Evolutionary conservation across 176 grass and related monocot genomes (phyloP).

Genomic region (Stipa capillata): DNA sequence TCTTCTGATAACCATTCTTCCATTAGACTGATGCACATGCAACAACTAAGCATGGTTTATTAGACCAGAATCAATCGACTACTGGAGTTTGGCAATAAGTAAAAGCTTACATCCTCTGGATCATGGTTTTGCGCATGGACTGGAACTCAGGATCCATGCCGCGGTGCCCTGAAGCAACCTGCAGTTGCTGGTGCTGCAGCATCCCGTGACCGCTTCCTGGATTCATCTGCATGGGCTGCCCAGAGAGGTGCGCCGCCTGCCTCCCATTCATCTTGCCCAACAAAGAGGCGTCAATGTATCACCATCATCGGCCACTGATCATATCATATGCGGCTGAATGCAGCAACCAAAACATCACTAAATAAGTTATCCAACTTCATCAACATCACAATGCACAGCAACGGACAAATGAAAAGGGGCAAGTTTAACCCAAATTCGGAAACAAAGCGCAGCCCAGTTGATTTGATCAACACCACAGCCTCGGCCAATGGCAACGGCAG

Average conservation of each 20-base stretch:
- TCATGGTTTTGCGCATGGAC: constrained; percentile 15
- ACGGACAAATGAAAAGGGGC: no score
- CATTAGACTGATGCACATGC: background rate
- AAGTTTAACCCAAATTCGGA: background rate
- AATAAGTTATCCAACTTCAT: background rate
- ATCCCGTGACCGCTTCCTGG: background rate
- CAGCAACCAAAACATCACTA: constrained; percentile 1
- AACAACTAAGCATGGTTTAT: background rate
- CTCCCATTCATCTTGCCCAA: constrained; percentile 9
- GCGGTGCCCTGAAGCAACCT: constrained; percentile 12
- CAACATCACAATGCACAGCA: background rate
- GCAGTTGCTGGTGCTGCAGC: constrained; percentile 23
- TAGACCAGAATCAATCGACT: background rate
- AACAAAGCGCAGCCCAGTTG: background rate
- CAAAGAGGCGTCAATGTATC: background rate
- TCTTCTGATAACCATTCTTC: background rate
- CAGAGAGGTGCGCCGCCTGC: constrained; percentile 7
- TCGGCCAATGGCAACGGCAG: background rate
- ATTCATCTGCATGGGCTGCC: constrained; percentile 14
- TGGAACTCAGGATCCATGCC: constrained; percentile 24
- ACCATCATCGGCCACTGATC: background rate
- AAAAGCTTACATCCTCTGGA: constrained; percentile 40
- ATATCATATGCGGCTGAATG: background rate
- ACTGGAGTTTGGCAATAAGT: background rate
- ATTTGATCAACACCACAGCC: background rate